Evolutionary conservation across 1,139 yeast species (phyloP), one percentile per base, ranked within the genome.

Genomic region (Hemisphaericaspora xylofermentans): DNA sequence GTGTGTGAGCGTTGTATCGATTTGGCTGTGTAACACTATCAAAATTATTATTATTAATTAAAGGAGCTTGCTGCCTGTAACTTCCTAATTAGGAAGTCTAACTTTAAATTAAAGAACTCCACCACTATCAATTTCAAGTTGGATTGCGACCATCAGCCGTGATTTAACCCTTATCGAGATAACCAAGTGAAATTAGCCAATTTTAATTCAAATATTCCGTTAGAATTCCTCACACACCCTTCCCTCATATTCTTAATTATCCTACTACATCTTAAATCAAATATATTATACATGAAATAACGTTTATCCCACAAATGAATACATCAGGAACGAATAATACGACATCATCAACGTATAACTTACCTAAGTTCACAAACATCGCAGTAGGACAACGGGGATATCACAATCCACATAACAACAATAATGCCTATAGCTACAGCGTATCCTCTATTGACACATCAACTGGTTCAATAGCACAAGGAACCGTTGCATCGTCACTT

Each of bases 381-480:
- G 26, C 33, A 1, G 32, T 19, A n/a, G 26, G 15, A 12, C 24
- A 13, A 7, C n/a, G 18, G 14, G 33, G 26, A 14, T 39, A 33
- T 15, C 43, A 35, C 19, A 22, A 13, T 26, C 15, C 4, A 6
- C 4, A 26, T 26, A n/a, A 26, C 16, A 26, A 14, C 10, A n/a
- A 26, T 26, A 13, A n/a, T 13, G 10, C 15, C 13, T 4, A 24
- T 34, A 48, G 42, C 33, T 41, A 55, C 36, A 44, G 60, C 42
- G 49, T 56, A 12, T 46, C 58, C 7, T 56, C 61, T 15, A 51
- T 49, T 15, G 52, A 46, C 33, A 45, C 49, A 29, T 52, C 53
- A 12, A 54, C 57, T 4, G 25, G 34, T 5, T n/a, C 34, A n/a
- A 31, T 31, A 4, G 10, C 25, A 18, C 34, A 18, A 18, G 15